Percentiles rank a stretch among this genome's conserved stretches.
Evolutionary conservation across 495 filamentous ascomycete species (phyloP).

Genomic region (Aspergillus sclerotioniger): DNA sequence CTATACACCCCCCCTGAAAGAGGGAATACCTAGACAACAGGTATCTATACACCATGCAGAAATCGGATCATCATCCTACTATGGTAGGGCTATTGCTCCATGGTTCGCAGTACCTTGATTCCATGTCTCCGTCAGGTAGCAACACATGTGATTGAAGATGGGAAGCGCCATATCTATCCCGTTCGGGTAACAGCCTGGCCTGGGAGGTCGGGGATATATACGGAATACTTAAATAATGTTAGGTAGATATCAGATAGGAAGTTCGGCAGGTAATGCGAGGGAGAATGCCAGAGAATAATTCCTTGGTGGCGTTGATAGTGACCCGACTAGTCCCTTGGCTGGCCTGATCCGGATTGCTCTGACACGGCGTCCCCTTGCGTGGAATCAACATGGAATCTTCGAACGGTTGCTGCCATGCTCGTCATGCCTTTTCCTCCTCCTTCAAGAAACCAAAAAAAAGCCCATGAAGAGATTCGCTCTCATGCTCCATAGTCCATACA

Average conservation of each 20-base stretch:
- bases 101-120: not conserved
- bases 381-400: conserved; percentile 5
- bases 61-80: not conserved
- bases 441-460: no score
- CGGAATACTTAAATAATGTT: no score
- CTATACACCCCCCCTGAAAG: no score
- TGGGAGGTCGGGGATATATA: no score
- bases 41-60: not conserved
- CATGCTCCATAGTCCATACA: no score
- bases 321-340: not conserved
- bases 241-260: no score
- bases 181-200: not conserved
- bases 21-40: not conserved
- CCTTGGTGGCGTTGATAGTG: not conserved
- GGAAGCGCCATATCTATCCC: not conserved
- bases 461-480: no score
- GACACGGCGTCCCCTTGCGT: not conserved
- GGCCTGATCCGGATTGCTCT: not conserved
- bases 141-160: not conserved
- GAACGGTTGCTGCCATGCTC: no score
- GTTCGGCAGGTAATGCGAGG: no score
- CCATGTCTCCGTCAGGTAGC: conserved; percentile 1
- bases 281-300: not conserved
- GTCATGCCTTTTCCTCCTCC: no score
- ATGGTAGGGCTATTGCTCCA: not conserved